Conservation (phyloP, 805 yeast genomes). For the Candida railenensis region DNA sequence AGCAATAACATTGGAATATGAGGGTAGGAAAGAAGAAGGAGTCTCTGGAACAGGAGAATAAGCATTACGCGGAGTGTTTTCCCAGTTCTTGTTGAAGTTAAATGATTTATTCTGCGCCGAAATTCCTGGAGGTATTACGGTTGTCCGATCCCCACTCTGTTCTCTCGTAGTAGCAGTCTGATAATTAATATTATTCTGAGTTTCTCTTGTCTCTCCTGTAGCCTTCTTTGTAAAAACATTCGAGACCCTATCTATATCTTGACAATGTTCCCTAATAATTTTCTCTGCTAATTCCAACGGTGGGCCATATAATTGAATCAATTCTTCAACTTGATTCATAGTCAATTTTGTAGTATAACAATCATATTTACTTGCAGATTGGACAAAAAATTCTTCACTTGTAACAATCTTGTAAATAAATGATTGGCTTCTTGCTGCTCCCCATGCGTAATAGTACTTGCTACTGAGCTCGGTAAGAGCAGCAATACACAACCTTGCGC, state of each 20-base stretch:
- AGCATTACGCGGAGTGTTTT: not conserved
- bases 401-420: conserved; percentile 35
- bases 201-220: too few relatives aligned
- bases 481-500: conserved; percentile 10
- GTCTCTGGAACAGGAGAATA: not conserved
- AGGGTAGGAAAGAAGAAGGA: not conserved
- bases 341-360: conserved; percentile 16
- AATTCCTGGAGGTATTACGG: not conserved
- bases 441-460: conserved; percentile 58
- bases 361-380: not conserved
- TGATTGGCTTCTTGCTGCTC: conserved; percentile 52
- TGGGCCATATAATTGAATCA: conserved; percentile 10
- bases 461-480: conserved; percentile 39
- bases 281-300: conserved; percentile 2
- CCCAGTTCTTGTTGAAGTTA: too few relatives aligned
- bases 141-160: not conserved
- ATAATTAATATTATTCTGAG: not conserved
- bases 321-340: conserved; percentile 14
- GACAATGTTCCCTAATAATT: conserved; percentile 8
- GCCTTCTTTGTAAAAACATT: not conserved
- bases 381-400: conserved; percentile 20
- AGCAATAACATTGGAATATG: conserved; percentile 1
- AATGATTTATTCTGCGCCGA: not conserved
- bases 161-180: not conserved
- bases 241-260: not conserved